Evolutionary conservation across 2,329 filamentous ascomycete genomes (phyloP).

Genomic region (Leptographium procerum): DNA sequence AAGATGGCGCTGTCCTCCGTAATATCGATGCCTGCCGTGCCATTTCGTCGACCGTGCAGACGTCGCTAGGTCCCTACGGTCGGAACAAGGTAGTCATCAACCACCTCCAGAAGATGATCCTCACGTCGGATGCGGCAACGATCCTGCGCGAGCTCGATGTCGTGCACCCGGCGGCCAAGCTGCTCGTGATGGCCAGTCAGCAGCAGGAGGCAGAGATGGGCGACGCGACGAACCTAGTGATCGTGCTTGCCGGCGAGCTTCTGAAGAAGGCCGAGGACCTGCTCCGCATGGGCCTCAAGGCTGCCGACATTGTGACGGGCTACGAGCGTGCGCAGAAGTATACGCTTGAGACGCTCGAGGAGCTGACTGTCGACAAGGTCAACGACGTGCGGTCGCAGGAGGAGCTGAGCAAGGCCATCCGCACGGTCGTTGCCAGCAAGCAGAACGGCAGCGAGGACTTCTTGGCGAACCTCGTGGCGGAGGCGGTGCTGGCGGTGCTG

Average conservation of each 20-base stretch:
- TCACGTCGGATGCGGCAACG: constrained; percentile 94
- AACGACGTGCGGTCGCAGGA: constrained; percentile 67
- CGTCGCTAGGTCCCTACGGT: constrained; percentile 90
- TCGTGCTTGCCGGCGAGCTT: constrained; percentile 87
- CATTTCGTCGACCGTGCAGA: constrained; percentile 92
- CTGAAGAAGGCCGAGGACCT: constrained; percentile 96
- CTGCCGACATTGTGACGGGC: constrained; percentile 90
- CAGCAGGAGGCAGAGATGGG: constrained; percentile 99
- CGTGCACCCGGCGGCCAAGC: constrained; percentile 93
- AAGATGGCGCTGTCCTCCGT: constrained; percentile 96
- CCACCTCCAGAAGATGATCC: constrained; percentile 98
- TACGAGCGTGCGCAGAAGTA: constrained; percentile 92
- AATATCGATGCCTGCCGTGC: constrained; percentile 98
- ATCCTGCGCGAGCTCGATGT: constrained; percentile 97
- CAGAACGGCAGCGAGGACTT: constrained; percentile 89
- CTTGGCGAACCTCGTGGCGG: constrained; percentile 75
- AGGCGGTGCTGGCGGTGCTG: constrained; percentile 73
- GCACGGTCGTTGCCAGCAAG: constrained; percentile 92
- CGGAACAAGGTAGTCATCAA: constrained; percentile 99
- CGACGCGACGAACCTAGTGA: constrained; percentile 95
- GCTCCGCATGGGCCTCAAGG: constrained; percentile 92
- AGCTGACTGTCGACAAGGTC: constrained; percentile 84
- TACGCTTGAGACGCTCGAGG: constrained; percentile 74
- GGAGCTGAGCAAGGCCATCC: constrained; percentile 88
- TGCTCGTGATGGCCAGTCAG: constrained; percentile 96